Evolutionary conservation across 257 asterid species (phyloP), one percentile per base, ranked within the genome.

Genomic region (Orobanche coerulescens): DNA sequence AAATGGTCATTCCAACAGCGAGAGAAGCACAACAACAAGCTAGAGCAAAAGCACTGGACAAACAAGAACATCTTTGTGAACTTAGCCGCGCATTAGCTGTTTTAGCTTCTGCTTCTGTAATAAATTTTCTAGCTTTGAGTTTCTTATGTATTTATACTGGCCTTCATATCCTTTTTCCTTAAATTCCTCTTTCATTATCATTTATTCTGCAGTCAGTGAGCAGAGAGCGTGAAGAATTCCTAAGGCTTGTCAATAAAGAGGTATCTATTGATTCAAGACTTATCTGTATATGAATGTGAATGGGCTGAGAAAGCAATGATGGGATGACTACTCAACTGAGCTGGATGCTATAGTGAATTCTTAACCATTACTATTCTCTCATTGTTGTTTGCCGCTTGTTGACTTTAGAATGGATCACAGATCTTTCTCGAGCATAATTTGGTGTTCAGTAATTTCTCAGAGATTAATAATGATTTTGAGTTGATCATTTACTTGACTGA

Each of bases 21-120:
- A 82, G 72, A 71, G 85, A 84, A 78, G 89, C 95, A 52, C 94
- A 79, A 57, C 73, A 82, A 73, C 80, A 64, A 73, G 95, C 95
- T 67, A 73, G 94, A 79, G 85, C 83, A 71, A 82, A 77, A 71
- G 94, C 94, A 49, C 65, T 81, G 58, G 89, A 89, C 69, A 89
- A 86, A 69, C 77, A 74, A 67, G 95, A 84, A 77, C 83, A 86
- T 67, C 95, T 89, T 73, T 86, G 95, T 76, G 75, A 86, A 76
- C 82, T 89, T 58, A 89, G 97, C 64, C 92, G 81, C 22, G 95
- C 97, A 65, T 78, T 86, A 72, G 95, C 94, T 75, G 90, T 89
- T 74, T 72, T 89, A 34, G 94, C 97, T 68, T 84, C 97, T 66
- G 95, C 97, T 55, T 86, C 97, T 51, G 94, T 86, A 84, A 82